These are phyloP conservation scores for Fusarium sororula DNA, from an alignment of 2,329 filamentous ascomycete genomes.

Conservation along the genomic window DNA sequence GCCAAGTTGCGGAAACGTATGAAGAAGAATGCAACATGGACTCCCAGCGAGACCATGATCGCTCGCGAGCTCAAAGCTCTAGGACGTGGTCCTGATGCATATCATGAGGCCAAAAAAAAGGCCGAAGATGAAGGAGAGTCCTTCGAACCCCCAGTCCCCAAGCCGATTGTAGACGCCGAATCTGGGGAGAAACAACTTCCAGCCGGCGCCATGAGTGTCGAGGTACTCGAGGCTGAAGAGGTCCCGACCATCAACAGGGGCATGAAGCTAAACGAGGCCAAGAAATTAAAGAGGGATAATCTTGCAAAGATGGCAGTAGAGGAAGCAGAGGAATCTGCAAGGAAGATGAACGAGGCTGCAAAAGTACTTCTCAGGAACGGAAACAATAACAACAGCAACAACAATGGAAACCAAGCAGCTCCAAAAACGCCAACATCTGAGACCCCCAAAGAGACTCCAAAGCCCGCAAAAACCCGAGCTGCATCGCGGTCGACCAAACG, in stretches of 20 bases:
- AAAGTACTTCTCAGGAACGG: conserved; percentile 54
- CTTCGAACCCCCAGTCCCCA: conserved; percentile 59
- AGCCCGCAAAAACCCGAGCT: conserved; percentile 43
- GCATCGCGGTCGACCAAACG: conserved; percentile 53
- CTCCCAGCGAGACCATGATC: conserved; percentile 86
- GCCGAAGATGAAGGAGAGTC: conserved; percentile 72
- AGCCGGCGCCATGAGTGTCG: conserved; percentile 67
- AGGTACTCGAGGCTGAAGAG: conserved; percentile 67
- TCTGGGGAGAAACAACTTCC: conserved; percentile 63
- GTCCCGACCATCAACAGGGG: conserved; percentile 74
- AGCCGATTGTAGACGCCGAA: conserved; percentile 55
- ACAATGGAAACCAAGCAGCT: conserved; percentile 30
- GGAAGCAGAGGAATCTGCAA: conserved; percentile 67
- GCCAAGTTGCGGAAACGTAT: conserved; percentile 80
- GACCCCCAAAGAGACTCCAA: conserved; percentile 41
- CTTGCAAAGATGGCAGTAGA: conserved; percentile 69
- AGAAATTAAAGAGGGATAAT: conserved; percentile 75
- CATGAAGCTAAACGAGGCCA: conserved; percentile 82
- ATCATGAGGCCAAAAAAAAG: conserved; percentile 67
- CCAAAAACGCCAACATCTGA: conserved; percentile 40
- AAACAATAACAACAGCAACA: conserved; percentile 10
- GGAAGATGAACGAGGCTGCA: conserved; percentile 61
- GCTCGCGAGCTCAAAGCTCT: conserved; percentile 77
- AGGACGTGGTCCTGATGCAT: conserved; percentile 72
- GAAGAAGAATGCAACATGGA: conserved; percentile 93